Evolutionary conservation across 1,139 yeast genomes (phyloP), one percentile per base, ranked within the genome.

Genomic region (Suhomyces guaymorum): DNA sequence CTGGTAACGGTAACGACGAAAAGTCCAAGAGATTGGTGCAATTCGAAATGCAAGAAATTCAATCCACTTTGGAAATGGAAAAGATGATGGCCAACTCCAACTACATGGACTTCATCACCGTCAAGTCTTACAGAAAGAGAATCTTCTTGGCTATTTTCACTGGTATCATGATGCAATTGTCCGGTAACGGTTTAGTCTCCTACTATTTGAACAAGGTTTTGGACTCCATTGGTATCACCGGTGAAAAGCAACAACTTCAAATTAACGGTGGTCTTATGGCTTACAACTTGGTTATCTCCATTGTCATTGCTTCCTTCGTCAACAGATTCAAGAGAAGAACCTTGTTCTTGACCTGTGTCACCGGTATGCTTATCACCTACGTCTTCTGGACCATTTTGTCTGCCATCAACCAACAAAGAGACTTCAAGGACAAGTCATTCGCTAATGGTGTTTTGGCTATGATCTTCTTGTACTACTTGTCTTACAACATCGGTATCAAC

Each of bases 101-200:
- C 4, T 73, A 68, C 52, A 15, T 43, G 5, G 74, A 69, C 44
- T 70, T 70, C 44, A 12, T 64, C 35, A 61, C 35, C 13, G 57
- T 58, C 20, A 53, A 54, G 26, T 56, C 63, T 24, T 68, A 68
- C 64, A 49, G 80, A 63, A 62, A 63, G 48, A 67, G 79, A 59
- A 49, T 64, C 11, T 70, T 67, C 43, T 56, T 72, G 37, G 43
- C 56, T 16, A 22, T 56, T 22, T 60, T 61, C 46, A 51, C 63
- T 24, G 64, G 66, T 24, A 45, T 58, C 15, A 56, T 70, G 50
- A 66, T 68, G 64, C 78, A 74, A 47, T 61, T 73, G 37, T 66
- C 73, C 25, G 80, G 80, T 48, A 73, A 73, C 43, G 78, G 76
- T 35, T 59, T 75, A 34, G 75, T 74, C 15, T 69, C 78, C 1